Conservation (phyloP, 2,329 filamentous ascomycete genomes). For the Fusarium incarnatum region DNA sequence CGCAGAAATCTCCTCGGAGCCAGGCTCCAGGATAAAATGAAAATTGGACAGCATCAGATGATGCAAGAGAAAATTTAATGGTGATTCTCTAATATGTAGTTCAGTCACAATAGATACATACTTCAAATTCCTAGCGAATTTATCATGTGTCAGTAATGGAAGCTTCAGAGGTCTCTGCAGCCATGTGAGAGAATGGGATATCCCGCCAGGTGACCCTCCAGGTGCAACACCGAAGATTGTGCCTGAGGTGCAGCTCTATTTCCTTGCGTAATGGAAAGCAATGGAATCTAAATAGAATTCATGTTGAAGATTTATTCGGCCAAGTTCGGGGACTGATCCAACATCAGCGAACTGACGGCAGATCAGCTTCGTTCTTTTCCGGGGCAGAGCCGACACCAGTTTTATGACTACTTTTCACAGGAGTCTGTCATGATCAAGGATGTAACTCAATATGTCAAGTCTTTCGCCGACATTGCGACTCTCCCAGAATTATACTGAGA, state of each 20-base stretch:
- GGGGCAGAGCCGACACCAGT: neutral
- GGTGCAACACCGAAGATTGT: neutral
- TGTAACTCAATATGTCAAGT: too few species aligned
- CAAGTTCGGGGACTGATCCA: neutral
- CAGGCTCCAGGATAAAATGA: neutral
- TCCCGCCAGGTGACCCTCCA: neutral
- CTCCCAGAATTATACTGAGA: too few species aligned
- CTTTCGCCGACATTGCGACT: accelerated
- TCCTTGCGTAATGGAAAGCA: neutral
- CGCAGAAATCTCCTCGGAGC: neutral
- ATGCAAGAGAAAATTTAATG: neutral
- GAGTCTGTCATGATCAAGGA: neutral
- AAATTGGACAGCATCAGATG: neutral
- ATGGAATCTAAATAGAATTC: neutral
- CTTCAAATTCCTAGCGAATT: neutral
- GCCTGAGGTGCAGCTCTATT: neutral
- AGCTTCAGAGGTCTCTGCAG: neutral
- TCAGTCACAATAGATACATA: neutral
- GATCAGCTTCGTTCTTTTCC: neutral
- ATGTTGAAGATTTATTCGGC: neutral
- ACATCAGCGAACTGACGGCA: neutral
- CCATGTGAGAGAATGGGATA: neutral
- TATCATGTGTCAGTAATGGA: neutral
- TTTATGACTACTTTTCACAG: neutral
- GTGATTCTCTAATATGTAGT: accelerated